Percentiles rank a stretch among this genome's conserved stretches.
Conservation (phyloP, 2,329 filamentous ascomycete species). For the Aspergillus neoniger region DNA sequence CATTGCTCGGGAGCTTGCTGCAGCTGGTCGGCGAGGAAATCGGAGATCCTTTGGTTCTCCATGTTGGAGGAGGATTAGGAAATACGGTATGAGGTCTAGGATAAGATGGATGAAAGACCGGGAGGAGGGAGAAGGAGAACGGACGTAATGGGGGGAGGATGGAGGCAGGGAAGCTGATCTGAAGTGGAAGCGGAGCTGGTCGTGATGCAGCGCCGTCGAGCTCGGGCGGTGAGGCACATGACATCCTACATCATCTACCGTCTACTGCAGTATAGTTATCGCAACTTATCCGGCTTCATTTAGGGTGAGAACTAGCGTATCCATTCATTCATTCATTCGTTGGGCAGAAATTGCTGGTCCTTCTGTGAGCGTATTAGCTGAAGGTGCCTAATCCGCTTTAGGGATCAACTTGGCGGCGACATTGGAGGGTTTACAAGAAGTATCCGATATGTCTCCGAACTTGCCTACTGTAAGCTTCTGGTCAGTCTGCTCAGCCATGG, state of each 20-base stretch:
- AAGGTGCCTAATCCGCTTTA: not conserved
- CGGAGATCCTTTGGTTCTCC: conserved; percentile 84
- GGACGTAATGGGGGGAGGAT: conserved; percentile 11
- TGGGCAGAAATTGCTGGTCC: not conserved
- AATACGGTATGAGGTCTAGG: conserved; percentile 4
- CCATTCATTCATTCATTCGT: not conserved
- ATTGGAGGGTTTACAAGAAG: conserved; percentile 19
- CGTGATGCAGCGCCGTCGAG: conserved; percentile 14
- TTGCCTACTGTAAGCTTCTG: not conserved
- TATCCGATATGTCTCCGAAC: conserved; percentile 38
- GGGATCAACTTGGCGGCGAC: not conserved
- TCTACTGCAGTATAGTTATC: not conserved
- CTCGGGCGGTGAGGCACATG: conserved; percentile 28
- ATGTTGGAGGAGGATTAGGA: conserved; percentile 51
- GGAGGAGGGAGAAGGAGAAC: conserved; percentile 16
- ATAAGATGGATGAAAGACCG: conserved; percentile 13
- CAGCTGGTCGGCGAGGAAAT: conserved; percentile 89
- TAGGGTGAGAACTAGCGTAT: not conserved
- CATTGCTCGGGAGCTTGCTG: conserved; percentile 84
- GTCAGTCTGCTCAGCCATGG: not conserved
- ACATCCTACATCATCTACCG: conserved; percentile 12
- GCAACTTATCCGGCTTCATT: not conserved
- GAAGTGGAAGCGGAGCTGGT: conserved; percentile 16
- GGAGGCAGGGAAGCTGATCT: conserved; percentile 10
- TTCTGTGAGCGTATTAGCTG: not conserved